A percentile compares a stretch with the other conserved stretches of the same genome.
Evolutionary conservation across 2,329 filamentous ascomycete species (phyloP).

Genomic region (Leptographium radiaticola): DNA sequence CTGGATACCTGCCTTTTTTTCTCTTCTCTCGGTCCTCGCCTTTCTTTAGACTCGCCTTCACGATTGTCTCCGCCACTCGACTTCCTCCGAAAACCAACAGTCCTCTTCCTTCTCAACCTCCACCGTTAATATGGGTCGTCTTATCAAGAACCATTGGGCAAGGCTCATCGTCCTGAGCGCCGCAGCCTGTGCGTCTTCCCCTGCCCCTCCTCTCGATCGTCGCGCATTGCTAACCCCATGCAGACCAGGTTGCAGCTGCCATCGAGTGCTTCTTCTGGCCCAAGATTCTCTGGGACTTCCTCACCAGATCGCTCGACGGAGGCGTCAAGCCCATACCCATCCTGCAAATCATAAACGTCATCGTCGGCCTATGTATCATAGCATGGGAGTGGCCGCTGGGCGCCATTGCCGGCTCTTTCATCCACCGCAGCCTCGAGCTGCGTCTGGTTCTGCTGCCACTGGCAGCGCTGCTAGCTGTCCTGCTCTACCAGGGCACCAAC

Average conservation of each 20-base stretch:
- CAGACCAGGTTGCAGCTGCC: slow-evolving; percentile 77
- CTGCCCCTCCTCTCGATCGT: not conserved
- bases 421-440: slow-evolving; percentile 82
- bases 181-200: slow-evolving; percentile 49
- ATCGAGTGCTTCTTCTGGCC: slow-evolving; percentile 94
- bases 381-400: slow-evolving; percentile 85
- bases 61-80: slow-evolving; percentile 3
- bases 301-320: slow-evolving; percentile 77
- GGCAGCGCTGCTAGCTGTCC: slow-evolving; percentile 55
- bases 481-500: slow-evolving; percentile 90
- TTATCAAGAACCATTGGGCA: slow-evolving; percentile 99
- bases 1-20: slow-evolving; percentile 31
- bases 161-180: slow-evolving; percentile 85
- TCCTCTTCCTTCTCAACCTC: not conserved
- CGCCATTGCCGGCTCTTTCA: slow-evolving; percentile 58
- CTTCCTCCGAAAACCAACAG: not conserved
- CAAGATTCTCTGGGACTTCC: slow-evolving; percentile 96
- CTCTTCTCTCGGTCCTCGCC: slow-evolving; percentile 8
- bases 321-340: slow-evolving; percentile 80
- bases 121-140: slow-evolving; percentile 63
- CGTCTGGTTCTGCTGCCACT: slow-evolving; percentile 74
- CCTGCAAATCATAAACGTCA: slow-evolving; percentile 78
- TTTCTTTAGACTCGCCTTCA: slow-evolving; percentile 9
- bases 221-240: slow-evolving; percentile 2
- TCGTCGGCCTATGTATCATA: slow-evolving; percentile 66